A percentile compares a stretch with the other conserved stretches of the same genome.
These are phyloP conservation scores for Macrophomina tecta DNA, from an alignment of 2,329 filamentous ascomycete species.

Conservation along the genomic window DNA sequence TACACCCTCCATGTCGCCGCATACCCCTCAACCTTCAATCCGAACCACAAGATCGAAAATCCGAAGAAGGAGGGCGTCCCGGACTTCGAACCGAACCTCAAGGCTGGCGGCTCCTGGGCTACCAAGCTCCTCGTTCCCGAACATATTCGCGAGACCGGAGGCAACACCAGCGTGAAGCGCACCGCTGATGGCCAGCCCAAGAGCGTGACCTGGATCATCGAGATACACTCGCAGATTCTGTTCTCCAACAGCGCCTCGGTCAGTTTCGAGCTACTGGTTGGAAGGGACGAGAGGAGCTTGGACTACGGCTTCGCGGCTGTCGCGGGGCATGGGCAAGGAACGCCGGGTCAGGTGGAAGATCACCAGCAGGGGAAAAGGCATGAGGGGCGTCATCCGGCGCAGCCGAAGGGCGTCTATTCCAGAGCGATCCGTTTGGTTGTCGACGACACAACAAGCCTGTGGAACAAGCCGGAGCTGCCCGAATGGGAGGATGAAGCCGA, in stretches of 20 bases:
- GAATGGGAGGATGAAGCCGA: slow-evolving; percentile 55
- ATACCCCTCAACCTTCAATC: slow-evolving; percentile 82
- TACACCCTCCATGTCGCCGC: slow-evolving; percentile 89
- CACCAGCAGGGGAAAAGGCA: slow-evolving; percentile 70
- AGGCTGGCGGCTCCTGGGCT: slow-evolving; percentile 87
- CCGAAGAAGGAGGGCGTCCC: slow-evolving; percentile 76
- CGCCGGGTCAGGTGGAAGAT: slow-evolving; percentile 76
- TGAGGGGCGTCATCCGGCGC: slow-evolving; percentile 63
- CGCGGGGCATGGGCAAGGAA: slow-evolving; percentile 52
- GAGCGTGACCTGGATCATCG: slow-evolving; percentile 84
- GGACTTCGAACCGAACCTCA: slow-evolving; percentile 94
- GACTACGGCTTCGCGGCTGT: slow-evolving; percentile 67
- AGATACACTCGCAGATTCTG: slow-evolving; percentile 89
- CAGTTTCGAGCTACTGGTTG: slow-evolving; percentile 84
- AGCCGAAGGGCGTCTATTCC: slow-evolving; percentile 81
- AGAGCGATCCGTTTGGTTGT: slow-evolving; percentile 77
- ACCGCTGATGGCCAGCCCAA: slow-evolving; percentile 48
- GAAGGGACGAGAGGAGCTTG: slow-evolving; percentile 83
- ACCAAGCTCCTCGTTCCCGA: slow-evolving; percentile 82
- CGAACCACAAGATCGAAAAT: slow-evolving; percentile 76
- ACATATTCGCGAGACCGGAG: slow-evolving; percentile 70
- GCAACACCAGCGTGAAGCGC: slow-evolving; percentile 48
- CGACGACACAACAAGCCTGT: slow-evolving; percentile 86
- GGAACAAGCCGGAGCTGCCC: slow-evolving; percentile 89
- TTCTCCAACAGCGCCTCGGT: slow-evolving; percentile 91